Base-by-base conservation (phyloP, 2,329 filamentous ascomycete species). In the Calonectria ilicicola region DNA sequence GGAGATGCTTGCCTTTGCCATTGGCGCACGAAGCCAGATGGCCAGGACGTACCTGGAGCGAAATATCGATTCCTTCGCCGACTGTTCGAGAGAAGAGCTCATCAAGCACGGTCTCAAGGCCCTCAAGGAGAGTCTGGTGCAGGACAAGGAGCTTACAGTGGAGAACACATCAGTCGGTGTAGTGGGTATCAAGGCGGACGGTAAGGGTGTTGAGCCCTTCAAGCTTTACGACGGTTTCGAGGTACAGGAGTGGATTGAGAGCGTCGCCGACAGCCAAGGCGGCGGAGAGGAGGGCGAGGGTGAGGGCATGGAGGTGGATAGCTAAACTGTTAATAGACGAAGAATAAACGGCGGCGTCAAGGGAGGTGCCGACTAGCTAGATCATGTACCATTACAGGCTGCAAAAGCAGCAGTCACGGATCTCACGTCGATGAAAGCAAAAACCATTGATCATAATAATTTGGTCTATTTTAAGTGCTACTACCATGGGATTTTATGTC, bases 61-160 rank as follows among this genome's bases (percentile, higher is more conserved):
- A 82, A 94, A 98, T 86, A 86, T 98, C 74, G 96, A 98, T 75
- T 87, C 92, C 78, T 98, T 99, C 84, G 90, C 91, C 80, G 89
- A 90, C 76, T 93, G 92, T 82, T 91, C 89, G 75, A 89, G 94
- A 80, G 96, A 98, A 82, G 94, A 98, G 85, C 88, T 99, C 81
- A 93, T 99, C 80, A 92, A 92, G 85, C 97, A 99, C 87, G 97
- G 96, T 38, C 87, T 99, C 82, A 91, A 91, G 82, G 96, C 97
- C 65, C 88, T 99, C 82, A 98, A 98, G 89, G 97, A 99, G 89
- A 98, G 94, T 79, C 87, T 99, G 83, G 94, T 94, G 70, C 96
- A 98, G 90, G 97, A 99, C 86, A 98, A 97, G 89, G 96, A 98
- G 89, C 87, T 99, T 84, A 98, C 96, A 68, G 91, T 98, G 47